A percentile compares a stretch with the other conserved stretches of the same genome.
phyloP scores from a whole-genome alignment of 306 rosid genomes.

The barrel medic (Medicago truncatula) region DNA sequence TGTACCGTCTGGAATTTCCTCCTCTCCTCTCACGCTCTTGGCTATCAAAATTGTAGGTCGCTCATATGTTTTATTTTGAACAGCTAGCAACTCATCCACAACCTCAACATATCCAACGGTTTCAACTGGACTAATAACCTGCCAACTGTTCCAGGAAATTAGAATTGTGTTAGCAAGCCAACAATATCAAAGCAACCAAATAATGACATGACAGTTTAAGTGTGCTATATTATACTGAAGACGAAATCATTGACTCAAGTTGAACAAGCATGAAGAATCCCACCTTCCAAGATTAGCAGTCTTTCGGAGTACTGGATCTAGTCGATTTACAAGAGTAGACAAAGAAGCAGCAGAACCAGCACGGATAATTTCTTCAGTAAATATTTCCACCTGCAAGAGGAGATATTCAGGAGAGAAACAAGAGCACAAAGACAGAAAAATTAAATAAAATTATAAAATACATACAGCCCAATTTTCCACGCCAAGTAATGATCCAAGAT shows the following conservation, averaged over 20 bases:
- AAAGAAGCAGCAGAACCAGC: conserved; percentile 98
- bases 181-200: conserved; percentile 33
- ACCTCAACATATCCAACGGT: conserved; percentile 83
- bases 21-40: conserved; percentile 91
- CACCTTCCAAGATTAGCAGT: conserved; percentile 97
- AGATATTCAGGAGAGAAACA: conserved; percentile 51
- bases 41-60: conserved; percentile 92
- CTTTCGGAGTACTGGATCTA: conserved; percentile 92
- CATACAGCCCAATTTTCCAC: conserved; percentile 94
- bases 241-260: conserved; percentile 40
- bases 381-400: conserved; percentile 82
- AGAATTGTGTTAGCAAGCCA: conserved; percentile 50
- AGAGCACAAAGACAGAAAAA: conserved; percentile 11
- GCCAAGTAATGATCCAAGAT: conserved; percentile 91
- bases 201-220: conserved; percentile 25
- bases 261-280: conserved; percentile 36
- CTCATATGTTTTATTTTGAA: conserved; percentile 82
- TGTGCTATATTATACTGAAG: conserved; percentile 20
- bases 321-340: conserved; percentile 86
- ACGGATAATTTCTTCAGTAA: conserved; percentile 97
- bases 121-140: conserved; percentile 96
- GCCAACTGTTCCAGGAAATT: conserved; percentile 80
- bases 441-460: conserved; percentile 33
- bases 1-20: conserved; percentile 97
- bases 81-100: conserved; percentile 89